phyloP scores from a whole-genome alignment of 2,329 filamentous ascomycete genomes.

The Orbilia blumenaviensis region DNA sequence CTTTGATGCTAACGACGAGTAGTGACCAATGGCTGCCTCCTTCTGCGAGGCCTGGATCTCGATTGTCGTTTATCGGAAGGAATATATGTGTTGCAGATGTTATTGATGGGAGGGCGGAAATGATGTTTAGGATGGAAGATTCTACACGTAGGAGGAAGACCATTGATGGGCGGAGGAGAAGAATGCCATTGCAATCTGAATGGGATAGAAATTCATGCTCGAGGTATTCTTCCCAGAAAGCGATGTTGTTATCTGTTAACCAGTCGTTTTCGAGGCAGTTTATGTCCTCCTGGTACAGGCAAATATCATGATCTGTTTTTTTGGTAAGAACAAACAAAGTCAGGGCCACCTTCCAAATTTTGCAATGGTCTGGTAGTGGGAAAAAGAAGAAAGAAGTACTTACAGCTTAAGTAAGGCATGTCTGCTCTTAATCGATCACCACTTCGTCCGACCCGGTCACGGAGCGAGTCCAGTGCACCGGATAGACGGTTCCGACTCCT shows the following conservation, averaged over 20 bases:
- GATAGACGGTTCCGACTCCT: slow-evolving; percentile 40
- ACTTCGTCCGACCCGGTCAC: slow-evolving; percentile 38
- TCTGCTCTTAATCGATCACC: slow-evolving; percentile 64
- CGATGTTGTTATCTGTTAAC: slow-evolving; percentile 96
- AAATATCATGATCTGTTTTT: slow-evolving; percentile 70
- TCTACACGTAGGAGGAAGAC: slow-evolving; percentile 67
- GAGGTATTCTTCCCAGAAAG: slow-evolving; percentile 97
- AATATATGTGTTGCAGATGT: slow-evolving; percentile 89
- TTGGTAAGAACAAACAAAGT: background rate
- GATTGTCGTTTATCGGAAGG: slow-evolving; percentile 90
- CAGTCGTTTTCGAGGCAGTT: slow-evolving; percentile 89
- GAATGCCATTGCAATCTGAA: slow-evolving; percentile 80
- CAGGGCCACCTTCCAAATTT: background rate
- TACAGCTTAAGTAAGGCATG: slow-evolving; percentile 76
- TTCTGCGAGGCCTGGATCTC: slow-evolving; percentile 78
- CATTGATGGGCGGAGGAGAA: slow-evolving; percentile 91
- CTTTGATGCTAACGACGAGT: slow-evolving; percentile 85
- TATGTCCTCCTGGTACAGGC: slow-evolving; percentile 85
- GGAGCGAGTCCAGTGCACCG: slow-evolving; percentile 28
- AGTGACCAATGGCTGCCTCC: slow-evolving; percentile 95
- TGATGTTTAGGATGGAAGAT: slow-evolving; percentile 58
- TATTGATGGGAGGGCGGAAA: slow-evolving; percentile 76
- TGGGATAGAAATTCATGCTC: slow-evolving; percentile 85
- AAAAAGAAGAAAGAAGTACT: slow-evolving; percentile 60
- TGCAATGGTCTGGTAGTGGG: background rate